phyloP scores from a whole-genome alignment of 164 flowering plant genomes.

The Tetrastigma voinierianum region DNA sequence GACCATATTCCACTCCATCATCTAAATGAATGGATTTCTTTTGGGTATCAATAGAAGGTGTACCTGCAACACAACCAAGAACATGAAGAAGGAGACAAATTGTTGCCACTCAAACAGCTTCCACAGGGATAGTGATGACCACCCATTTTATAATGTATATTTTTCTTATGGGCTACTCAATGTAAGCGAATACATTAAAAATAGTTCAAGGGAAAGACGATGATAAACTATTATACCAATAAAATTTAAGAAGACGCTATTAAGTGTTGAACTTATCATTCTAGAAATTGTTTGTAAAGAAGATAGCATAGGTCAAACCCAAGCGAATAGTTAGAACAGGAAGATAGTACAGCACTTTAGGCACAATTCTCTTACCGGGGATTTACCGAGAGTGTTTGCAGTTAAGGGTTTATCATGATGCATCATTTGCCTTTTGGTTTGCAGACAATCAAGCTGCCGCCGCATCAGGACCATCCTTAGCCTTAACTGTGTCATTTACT shows the following conservation, averaged over 20 bases:
- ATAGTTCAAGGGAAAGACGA: too few species aligned
- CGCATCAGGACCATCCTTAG: conserved; percentile 11
- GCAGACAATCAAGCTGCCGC: background rate
- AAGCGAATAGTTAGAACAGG: background rate
- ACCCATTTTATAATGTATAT: too few species aligned
- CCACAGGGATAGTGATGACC: too few species aligned
- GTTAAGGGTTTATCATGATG: background rate
- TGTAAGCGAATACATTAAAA: background rate
- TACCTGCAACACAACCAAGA: conserved; percentile 14
- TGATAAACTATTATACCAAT: too few species aligned
- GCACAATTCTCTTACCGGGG: conserved; percentile 14
- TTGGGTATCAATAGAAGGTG: conserved; percentile 21
- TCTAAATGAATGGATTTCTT: conserved; percentile 1
- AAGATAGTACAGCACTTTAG: conserved; percentile 19
- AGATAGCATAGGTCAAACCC: background rate
- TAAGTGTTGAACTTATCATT: too few species aligned
- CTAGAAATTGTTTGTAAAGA: too few species aligned
- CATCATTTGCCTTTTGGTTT: conserved; percentile 7
- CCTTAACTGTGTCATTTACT: background rate
- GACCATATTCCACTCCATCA: conserved; percentile 3
- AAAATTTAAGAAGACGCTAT: too few species aligned
- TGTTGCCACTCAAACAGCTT: background rate
- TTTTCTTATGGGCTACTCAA: background rate
- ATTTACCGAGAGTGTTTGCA: background rate
- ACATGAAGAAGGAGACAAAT: background rate